A percentile compares a stretch with the other conserved stretches of the same genome.
These are phyloP conservation scores for Caryopteris hybrid DNA, from an alignment of 305 asterid species.

Conservation along the genomic window DNA sequence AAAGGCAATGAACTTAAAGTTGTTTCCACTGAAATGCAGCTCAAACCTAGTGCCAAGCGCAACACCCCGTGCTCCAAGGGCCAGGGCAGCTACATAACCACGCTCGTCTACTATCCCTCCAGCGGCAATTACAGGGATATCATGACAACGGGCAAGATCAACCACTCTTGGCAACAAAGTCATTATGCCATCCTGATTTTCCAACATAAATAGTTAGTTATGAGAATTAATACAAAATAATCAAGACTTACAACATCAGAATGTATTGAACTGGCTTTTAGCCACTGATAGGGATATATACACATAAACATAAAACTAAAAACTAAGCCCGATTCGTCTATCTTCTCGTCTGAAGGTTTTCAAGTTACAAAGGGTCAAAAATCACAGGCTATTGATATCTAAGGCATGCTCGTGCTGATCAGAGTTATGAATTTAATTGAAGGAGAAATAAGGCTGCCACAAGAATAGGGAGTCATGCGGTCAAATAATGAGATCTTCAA, in stretches of 20 bases:
- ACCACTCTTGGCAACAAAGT: conserved; percentile 73
- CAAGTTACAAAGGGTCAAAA: background rate
- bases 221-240: background rate
- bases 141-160: conserved; percentile 48
- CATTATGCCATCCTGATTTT: conserved; percentile 57
- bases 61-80: conserved; percentile 89
- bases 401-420: background rate
- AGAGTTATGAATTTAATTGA: too few relatives aligned
- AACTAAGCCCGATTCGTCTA: background rate
- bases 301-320: background rate
- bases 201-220: background rate
- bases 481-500: background rate
- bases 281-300: background rate
- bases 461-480: too few relatives aligned
- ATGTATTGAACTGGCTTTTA: background rate
- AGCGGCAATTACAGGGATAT: conserved; percentile 70
- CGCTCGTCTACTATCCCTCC: conserved; percentile 92
- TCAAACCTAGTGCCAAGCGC: conserved; percentile 82
- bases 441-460: too few relatives aligned
- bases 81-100: conserved; percentile 92
- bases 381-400: background rate
- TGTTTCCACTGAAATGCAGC: background rate
- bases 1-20: background rate
- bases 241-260: background rate
- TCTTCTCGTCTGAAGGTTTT: background rate